Evolutionary conservation across 495 filamentous ascomycete species (phyloP).

Genomic region (Neurospora tetraspora): DNA sequence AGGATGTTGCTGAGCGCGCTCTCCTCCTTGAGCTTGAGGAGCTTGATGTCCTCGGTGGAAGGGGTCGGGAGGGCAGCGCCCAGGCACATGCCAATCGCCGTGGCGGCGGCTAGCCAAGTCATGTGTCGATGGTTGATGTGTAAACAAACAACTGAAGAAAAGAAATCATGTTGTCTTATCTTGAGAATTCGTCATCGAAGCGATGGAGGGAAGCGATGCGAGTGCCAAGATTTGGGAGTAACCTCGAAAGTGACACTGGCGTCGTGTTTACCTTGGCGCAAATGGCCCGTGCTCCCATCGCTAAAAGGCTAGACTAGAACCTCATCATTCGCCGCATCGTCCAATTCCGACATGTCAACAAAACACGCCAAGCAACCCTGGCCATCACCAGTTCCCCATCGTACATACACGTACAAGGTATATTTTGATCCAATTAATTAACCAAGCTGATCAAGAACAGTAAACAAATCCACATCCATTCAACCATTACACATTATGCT

Average conservation of each 20-base stretch:
- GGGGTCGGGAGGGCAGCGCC: background rate
- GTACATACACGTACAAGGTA: no score
- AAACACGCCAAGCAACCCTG: background rate
- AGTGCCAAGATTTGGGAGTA: background rate
- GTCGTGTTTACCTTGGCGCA: background rate
- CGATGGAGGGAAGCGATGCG: background rate
- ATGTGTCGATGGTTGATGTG: background rate
- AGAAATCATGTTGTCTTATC: background rate
- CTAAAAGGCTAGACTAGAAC: background rate
- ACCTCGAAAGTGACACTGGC: background rate
- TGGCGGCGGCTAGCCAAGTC: background rate
- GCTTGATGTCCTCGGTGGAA: background rate
- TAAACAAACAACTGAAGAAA: background rate
- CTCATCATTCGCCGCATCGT: background rate
- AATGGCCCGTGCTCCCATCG: background rate
- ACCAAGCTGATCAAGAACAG: background rate
- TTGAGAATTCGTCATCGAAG: background rate
- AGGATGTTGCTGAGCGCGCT: constrained; percentile 4
- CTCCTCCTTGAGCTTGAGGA: no score
- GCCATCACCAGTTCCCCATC: no score
- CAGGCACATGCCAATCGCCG: background rate
- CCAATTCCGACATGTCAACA: background rate
- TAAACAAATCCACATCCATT: background rate
- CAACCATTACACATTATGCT: background rate
- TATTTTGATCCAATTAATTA: no score